Evolutionary conservation across 2,329 filamentous ascomycete species (phyloP).

Genomic region (Coccinonectria pachysandricola): DNA sequence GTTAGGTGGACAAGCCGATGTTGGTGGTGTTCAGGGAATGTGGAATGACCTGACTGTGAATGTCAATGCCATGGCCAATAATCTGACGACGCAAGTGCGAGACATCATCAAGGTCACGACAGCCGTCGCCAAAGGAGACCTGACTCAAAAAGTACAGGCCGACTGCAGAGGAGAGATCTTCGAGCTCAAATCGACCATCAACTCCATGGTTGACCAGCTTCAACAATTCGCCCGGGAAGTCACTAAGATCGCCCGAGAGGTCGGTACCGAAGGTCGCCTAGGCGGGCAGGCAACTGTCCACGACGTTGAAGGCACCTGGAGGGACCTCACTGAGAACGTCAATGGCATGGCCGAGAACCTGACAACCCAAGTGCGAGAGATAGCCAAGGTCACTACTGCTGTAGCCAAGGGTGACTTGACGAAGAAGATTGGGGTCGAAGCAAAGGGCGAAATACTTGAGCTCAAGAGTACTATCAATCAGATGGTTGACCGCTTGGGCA

Average conservation of each 20-base stretch:
- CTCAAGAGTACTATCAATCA: slow-evolving; percentile 97
- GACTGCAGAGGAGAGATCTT: slow-evolving; percentile 86
- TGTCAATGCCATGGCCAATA: slow-evolving; percentile 82
- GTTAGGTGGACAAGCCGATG: slow-evolving; percentile 71
- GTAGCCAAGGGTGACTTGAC: slow-evolving; percentile 90
- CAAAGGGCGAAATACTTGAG: slow-evolving; percentile 86
- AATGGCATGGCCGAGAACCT: slow-evolving; percentile 99
- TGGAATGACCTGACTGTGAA: slow-evolving; percentile 83
- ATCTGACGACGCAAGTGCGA: slow-evolving; percentile 78
- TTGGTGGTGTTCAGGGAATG: slow-evolving; percentile 77
- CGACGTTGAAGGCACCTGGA: slow-evolving; percentile 95
- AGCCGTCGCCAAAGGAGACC: slow-evolving; percentile 69
- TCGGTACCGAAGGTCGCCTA: slow-evolving; percentile 88
- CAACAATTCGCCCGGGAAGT: slow-evolving; percentile 96
- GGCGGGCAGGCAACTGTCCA: slow-evolving; percentile 93
- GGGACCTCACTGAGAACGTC: slow-evolving; percentile 87
- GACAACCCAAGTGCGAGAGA: slow-evolving; percentile 94
- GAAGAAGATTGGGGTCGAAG: slow-evolving; percentile 91
- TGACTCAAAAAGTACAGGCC: slow-evolving; percentile 93
- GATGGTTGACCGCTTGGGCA: slow-evolving; percentile 95
- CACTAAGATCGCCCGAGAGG: slow-evolving; percentile 89
- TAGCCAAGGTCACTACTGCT: slow-evolving; percentile 90
- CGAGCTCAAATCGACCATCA: slow-evolving; percentile 95
- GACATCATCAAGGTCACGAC: slow-evolving; percentile 83
- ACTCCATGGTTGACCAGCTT: slow-evolving; percentile 97